phyloP scores from a whole-genome alignment of 768 basidiomycete genomes.

The Phaffia tasmanica region DNA sequence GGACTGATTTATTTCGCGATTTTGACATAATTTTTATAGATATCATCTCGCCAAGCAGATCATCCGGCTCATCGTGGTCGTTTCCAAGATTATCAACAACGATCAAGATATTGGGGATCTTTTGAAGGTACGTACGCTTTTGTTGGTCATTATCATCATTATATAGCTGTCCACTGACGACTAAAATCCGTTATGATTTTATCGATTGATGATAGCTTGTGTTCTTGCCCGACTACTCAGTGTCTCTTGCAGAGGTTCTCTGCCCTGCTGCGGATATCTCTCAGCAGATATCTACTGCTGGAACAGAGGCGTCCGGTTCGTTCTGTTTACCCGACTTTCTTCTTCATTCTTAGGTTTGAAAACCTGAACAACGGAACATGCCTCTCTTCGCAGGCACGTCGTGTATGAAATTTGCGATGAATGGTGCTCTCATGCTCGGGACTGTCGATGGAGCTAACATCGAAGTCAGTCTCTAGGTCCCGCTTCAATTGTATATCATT shows the following conservation, averaged over 20 bases:
- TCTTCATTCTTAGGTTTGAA: constrained; percentile 56
- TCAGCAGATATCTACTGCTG: constrained; percentile 95
- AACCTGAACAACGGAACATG: constrained; percentile 27
- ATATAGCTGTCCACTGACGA: neutral
- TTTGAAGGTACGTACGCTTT: constrained; percentile 44
- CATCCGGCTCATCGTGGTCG: constrained; percentile 87
- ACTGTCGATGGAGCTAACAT: constrained; percentile 49
- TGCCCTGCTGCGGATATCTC: constrained; percentile 86
- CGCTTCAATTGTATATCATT: neutral
- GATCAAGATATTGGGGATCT: constrained; percentile 76
- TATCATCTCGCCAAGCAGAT: constrained; percentile 48
- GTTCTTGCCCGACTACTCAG: constrained; percentile 95
- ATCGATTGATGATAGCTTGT: constrained; percentile 42
- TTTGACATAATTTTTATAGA: no score
- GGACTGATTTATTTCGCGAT: neutral
- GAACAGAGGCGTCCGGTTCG: constrained; percentile 57
- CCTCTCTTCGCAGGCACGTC: constrained; percentile 28
- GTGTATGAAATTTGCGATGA: constrained; percentile 59
- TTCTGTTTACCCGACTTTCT: constrained; percentile 41
- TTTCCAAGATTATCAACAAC: constrained; percentile 61
- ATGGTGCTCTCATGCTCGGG: constrained; percentile 77
- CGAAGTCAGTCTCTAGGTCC: constrained; percentile 7
- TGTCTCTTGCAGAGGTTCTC: constrained; percentile 64
- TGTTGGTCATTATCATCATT: neutral
- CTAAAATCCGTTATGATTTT: no score